Base-by-base conservation (phyloP, 1,139 yeast species). In the Sugiyamaella sp. region DNA sequence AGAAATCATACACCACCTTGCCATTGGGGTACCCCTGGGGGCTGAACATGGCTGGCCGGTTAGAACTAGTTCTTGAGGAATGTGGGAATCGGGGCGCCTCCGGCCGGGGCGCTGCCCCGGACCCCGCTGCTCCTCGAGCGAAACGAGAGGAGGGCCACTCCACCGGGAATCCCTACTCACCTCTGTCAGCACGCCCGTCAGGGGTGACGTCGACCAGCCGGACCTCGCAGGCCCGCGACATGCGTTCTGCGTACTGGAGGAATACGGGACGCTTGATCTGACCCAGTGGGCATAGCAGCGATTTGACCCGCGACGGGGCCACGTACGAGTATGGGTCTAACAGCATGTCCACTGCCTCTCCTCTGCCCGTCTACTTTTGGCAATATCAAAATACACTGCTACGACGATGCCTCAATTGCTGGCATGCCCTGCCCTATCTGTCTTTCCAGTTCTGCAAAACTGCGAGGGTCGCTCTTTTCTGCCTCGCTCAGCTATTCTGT, bases 1-100 rank as follows among this genome's bases (percentile, higher is more conserved):
- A 71, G 59, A 83, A 82, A 54, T 85, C 85, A 62, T 80, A 86
- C 14, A 82, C 67, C 0, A 89, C 71, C 50, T 85, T 73, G 0
- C 98, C 98, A 49, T 79, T 78, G 1, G 97, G 97, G 63, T 81
- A 88, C 0, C 86, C 84, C 64, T 85, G 95, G 1, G 98, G 97
- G 62, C 88, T 87, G 74, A 90, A 90, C 58, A 74, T 69, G 22
- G 63, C 66, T 66, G 43, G 4, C 40, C 20, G 14, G 49, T 53
- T 45, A 49, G 50, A n/a, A 25, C 39, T 17, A 19, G 4, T 37
- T n/a, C 17, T 16, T 8, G 40, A 37, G 29, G 29, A 6, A 6
- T 5, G 5, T 10, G 29, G 10, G 29, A 25, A 10, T 10, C n/a
- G 10, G 5, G 29, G 9, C 29, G 5, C 29, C 29, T 5, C 9